Conservation (phyloP, 768 basidiomycete genomes). For the Amanita molliuscula region DNA sequence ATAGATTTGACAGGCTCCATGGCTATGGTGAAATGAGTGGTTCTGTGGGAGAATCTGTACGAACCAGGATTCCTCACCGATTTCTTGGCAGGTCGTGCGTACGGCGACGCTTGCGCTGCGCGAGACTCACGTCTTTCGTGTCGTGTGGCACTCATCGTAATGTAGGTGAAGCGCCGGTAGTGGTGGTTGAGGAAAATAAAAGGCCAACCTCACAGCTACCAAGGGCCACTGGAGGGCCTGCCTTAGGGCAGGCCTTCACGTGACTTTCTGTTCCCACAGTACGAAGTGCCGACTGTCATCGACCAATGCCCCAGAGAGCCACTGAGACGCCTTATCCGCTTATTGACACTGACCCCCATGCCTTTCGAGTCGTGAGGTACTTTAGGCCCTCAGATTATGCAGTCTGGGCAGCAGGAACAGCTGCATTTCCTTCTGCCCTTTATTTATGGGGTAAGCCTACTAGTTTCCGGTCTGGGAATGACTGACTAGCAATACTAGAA, state of each 20-base stretch:
- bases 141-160: conserved; percentile 50
- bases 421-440: conserved; percentile 70
- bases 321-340: conserved; percentile 70
- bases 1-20: conserved; percentile 43
- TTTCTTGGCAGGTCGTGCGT: conserved; percentile 40
- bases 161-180: conserved; percentile 7
- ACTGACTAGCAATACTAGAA: conserved; percentile 21
- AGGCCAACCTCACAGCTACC: conserved; percentile 11
- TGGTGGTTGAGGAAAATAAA: conserved; percentile 8
- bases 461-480: background rate
- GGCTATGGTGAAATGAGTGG: conserved; percentile 17
- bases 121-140: conserved; percentile 29
- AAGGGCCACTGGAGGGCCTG: conserved; percentile 1
- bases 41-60: conserved; percentile 5
- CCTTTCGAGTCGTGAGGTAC: conserved; percentile 77
- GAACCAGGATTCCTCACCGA: conserved; percentile 29
- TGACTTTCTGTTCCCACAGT: conserved; percentile 11
- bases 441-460: conserved; percentile 67
- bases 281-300: background rate
- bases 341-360: conserved; percentile 92
- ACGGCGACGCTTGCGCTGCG: conserved; percentile 40
- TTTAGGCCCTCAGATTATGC: conserved; percentile 85
- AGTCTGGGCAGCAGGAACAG: conserved; percentile 72
- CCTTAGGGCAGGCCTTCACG: conserved; percentile 29
- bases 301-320: conserved; percentile 36